Base-by-base conservation (phyloP, 164 flowering plant species). In the Tinospora cordifolia region DNA sequence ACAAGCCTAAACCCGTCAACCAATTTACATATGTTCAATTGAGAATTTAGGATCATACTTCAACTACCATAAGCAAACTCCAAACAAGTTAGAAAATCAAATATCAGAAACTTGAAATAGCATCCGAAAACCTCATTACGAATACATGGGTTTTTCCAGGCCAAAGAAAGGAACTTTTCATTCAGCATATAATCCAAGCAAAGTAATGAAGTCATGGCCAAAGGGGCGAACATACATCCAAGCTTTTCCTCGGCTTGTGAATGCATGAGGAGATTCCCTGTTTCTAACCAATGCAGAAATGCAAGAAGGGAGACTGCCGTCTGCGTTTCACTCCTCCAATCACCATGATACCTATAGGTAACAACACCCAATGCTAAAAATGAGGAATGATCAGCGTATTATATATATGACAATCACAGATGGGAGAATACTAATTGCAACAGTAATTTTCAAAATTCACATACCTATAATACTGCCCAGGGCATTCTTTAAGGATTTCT, bases 271-370 rank as follows among this genome's bases (percentile, higher is more conserved):
- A 94, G 92, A 75, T 60, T 79, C 59, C 90, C 98, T 0, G 92
- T 89, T 77, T 94, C 96, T 58, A 94, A 73, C 96, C 95, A 92
- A 75, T 94, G 97, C 83, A 92, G 80, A 76, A 90, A 90, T n/a
- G 92, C 90, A 73, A 92, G 86, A 79, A 85, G 38, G 0, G 98
- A 92, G 26, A 94, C 96, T 27, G 81, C 91, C 0, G 87, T 77
- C 75, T 94, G 99, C 1, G 98, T 88, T 76, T 92, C 98, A 77
- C 84, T 86, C 82, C 81, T 90, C 99, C 99, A 94, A 78, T 94
- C 98, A 67, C 89, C 91, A 79, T 94, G 95, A 78, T 86, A 94
- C 87, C 99, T 94, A 76, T 19, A 7, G 62, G 62, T 0, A 66
- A 58, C 19, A 17, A 39, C 62, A 57, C 22, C 11, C 41, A 19